These are phyloP conservation scores for Lachnellula hyalina DNA, from an alignment of 2,329 filamentous ascomycete species.

Conservation along the genomic window DNA sequence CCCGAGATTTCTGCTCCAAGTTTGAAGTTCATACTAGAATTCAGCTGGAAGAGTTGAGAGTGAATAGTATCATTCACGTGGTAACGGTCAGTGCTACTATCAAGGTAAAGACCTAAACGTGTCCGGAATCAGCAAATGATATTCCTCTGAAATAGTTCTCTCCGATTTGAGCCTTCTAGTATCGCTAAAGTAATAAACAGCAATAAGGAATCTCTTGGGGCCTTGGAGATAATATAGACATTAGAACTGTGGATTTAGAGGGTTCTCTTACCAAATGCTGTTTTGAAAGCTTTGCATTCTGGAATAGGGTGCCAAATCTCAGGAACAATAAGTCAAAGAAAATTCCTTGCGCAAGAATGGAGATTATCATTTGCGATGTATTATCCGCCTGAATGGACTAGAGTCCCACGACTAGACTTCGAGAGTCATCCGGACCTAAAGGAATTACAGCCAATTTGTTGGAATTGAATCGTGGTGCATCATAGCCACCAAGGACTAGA, in stretches of 20 bases:
- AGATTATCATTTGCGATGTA: constrained; percentile 1
- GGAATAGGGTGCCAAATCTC: constrained; percentile 32
- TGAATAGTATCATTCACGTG: constrained; percentile 28
- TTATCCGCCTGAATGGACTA: constrained; percentile 31
- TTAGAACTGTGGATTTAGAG: too few species aligned
- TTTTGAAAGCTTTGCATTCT: constrained; percentile 32
- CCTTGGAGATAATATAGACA: too few species aligned
- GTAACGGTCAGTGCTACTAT: constrained; percentile 25
- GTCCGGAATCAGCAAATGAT: too few species aligned
- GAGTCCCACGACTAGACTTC: constrained; percentile 33
- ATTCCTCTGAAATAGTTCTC: too few species aligned
- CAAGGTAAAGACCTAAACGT: too few species aligned
- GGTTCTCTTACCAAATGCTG: constrained; percentile 22
- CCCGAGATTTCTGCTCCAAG: constrained; percentile 12
- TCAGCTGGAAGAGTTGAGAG: constrained; percentile 18
- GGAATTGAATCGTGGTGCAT: constrained; percentile 34
- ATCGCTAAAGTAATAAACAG: constrained; percentile 10
- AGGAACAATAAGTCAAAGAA: constrained; percentile 30
- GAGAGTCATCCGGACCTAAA: constrained; percentile 34
- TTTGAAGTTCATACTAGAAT: constrained; percentile 28
- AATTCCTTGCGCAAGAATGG: constrained; percentile 24
- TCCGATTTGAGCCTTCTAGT: not conserved
- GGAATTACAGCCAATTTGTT: constrained; percentile 34
- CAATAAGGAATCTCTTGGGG: not conserved
- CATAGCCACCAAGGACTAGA: constrained; percentile 37